Evolutionary conservation across 1,284 basidiomycete species (phyloP), one percentile per base, ranked within the genome.

Genomic region (Ganoderma lucidum): DNA sequence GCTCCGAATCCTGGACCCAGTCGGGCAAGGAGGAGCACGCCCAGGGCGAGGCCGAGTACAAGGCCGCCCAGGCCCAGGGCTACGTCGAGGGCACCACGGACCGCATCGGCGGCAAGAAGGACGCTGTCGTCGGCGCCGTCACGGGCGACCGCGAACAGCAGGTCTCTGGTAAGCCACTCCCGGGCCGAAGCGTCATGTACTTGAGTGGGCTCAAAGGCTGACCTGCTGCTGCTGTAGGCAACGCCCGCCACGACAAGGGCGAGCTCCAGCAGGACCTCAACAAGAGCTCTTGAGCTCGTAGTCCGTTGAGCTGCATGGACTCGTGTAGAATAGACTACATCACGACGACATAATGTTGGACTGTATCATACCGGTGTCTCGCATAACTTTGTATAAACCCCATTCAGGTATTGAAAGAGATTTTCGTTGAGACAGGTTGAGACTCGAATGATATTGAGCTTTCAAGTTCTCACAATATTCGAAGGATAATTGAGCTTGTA

Each of bases 11-110:
- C 6, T 89, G 86, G 88, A 73, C 82, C 74, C 78, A 85, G 70
- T 81, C 88, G 44, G 91, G 92, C 23, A 87, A 88, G 71, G 83
- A 93, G 70, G 90, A 92, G 76, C 92, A 93, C 76, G 83, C 83
- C 58, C 77, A 83, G 67, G 92, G 92, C 63, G 92, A 93, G 79
- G 83, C 83, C 12, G 89, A 91, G 75, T 83, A 85, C 77, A 85
- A 86, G 17, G 85, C 85, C 45, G 87, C 88, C 0, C 85, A 88
- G 73, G 83, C 84, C 30, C 81, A 89, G 75, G 85, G 84, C 9
- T 89, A 83, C 70, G 86, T 81, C 35, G 86, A 93, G 73, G 92
- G 92, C 51, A 80, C 82, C 4, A 66, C 80, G 5, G 92, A 93
- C 78, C 86, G 87, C 65, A 44, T 89, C 32, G 79, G 79, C 42